Evolutionary conservation across 257 asterid species (phyloP), one percentile per base, ranked within the genome.

Genomic region (Scutellaria barbata): DNA sequence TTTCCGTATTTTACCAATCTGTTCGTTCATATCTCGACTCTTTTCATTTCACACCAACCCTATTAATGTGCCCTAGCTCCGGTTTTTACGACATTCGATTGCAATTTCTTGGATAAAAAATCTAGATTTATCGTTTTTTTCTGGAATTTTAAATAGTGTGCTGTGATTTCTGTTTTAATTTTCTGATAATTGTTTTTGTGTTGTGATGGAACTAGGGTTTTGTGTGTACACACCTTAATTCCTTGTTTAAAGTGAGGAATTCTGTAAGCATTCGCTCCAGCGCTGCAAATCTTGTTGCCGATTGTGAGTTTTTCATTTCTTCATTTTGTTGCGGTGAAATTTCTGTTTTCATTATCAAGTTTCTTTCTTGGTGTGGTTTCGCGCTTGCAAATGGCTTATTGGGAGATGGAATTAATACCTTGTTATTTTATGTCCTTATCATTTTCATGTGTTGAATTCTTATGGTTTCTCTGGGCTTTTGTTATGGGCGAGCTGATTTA

Each of bases 201-300:
- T 79, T 84, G 77, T 76, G 74, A 77, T 84, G 84, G 75, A 81
- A 75, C 67, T 77, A 84, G 88, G 84, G 81, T 76, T 84, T 63
- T 61, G 62, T 75, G 37, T 75, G 68, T 57, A 56, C 80, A 68
- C 76, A 66, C 64, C 73, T 73, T 64, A 72, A 71, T 70, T 78
- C 81, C 60, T 77, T 76, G 69, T 74, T 17, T 68, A 66, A 74
- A 71, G 73, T 70, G 75, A 72, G 83, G 75, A 60, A 51, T 67
- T 51, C 53, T 33, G 10, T 62, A 39, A n/a, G 73, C 57, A 37
- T 40, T 48, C 72, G 63, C 55, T 73, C 18, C 37, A 13, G 22
- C 46, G 52, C 75, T 60, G 47, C 63, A 14, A 72, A 59, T 74
- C 56, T 66, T 17, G 11, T 8, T 35, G 10, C 62, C 63, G 17